Conservation (phyloP, 495 filamentous ascomycete genomes). For the Collariella sp. region DNA sequence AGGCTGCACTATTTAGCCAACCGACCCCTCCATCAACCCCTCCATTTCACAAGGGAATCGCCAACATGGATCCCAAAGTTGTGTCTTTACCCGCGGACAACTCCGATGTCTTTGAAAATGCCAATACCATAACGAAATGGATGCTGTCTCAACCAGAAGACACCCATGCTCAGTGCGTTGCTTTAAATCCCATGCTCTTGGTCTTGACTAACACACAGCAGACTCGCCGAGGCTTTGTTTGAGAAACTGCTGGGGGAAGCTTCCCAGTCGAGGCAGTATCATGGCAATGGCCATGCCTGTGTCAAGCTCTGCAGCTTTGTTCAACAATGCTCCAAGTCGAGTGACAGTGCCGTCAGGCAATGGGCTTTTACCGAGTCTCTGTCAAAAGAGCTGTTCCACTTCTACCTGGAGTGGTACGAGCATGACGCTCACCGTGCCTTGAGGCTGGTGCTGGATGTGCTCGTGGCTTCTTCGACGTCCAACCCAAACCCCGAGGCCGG, state of each 20-base stretch:
- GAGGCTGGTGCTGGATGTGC: conserved; percentile 58
- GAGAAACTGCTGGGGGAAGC: conserved; percentile 36
- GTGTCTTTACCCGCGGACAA: conserved; percentile 7
- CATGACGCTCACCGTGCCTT: conserved; percentile 64
- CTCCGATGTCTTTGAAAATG: conserved; percentile 22
- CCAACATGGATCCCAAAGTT: background rate
- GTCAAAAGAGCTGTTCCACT: conserved; percentile 54
- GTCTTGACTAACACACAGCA: conserved; percentile 10
- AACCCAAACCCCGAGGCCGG: conserved; percentile 36
- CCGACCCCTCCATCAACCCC: background rate
- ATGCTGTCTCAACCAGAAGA: conserved; percentile 16
- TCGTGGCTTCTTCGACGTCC: conserved; percentile 44
- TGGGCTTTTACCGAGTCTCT: conserved; percentile 44
- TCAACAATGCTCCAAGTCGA: conserved; percentile 44
- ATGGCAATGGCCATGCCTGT: conserved; percentile 35
- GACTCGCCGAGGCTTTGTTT: conserved; percentile 27
- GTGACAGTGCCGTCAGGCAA: conserved; percentile 26
- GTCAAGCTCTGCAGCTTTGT: conserved; percentile 47
- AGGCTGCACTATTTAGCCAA: background rate
- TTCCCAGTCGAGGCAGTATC: conserved; percentile 32
- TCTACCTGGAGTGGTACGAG: conserved; percentile 67
- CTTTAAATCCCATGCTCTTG: background rate
- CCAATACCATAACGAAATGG: conserved; percentile 29
- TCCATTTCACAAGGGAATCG: background rate
- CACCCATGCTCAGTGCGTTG: conserved; percentile 14